A percentile compares a stretch with the other conserved stretches of the same genome.
These are phyloP conservation scores for Vaccinium myrtillus DNA, from an alignment of 148 eudicot species.

Conservation along the genomic window DNA sequence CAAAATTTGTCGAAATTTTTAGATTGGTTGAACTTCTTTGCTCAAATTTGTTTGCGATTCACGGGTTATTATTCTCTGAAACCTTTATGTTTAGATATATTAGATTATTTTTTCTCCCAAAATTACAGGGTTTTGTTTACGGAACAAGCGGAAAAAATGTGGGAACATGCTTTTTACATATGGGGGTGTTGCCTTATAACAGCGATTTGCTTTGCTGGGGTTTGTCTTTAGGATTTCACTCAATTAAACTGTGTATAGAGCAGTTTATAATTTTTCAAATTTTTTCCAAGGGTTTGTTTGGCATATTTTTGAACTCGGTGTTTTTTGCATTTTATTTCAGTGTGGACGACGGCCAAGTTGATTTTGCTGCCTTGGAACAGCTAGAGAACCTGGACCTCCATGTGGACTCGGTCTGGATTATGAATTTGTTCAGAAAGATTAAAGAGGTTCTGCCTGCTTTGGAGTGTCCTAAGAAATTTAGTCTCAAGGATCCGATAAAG, in stretches of 20 bases:
- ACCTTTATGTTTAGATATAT: no score
- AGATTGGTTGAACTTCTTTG: no score
- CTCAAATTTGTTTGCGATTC: no score
- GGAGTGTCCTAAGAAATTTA: constrained; percentile 51
- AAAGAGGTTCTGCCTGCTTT: constrained; percentile 45
- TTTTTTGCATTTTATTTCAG: constrained; percentile 31
- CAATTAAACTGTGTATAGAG: background rate
- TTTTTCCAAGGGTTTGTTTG: background rate
- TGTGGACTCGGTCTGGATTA: constrained; percentile 46
- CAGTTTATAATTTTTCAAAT: background rate
- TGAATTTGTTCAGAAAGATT: constrained; percentile 50
- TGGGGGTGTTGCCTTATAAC: no score
- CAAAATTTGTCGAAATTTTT: no score
- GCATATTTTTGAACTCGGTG: background rate
- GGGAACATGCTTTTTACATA: no score
- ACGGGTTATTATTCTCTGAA: no score
- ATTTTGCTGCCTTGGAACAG: constrained; percentile 60
- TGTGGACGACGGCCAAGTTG: constrained; percentile 66
- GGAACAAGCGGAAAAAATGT: no score
- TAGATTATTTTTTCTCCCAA: no score
- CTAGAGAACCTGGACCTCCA: constrained; percentile 82
- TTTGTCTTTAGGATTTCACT: no score
- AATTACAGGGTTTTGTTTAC: no score
- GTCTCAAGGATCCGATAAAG: constrained; percentile 56
- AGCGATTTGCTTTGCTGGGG: no score